Base-by-base conservation (phyloP, 2,329 filamentous ascomycete genomes). In the Aspergillus arachidicola region DNA sequence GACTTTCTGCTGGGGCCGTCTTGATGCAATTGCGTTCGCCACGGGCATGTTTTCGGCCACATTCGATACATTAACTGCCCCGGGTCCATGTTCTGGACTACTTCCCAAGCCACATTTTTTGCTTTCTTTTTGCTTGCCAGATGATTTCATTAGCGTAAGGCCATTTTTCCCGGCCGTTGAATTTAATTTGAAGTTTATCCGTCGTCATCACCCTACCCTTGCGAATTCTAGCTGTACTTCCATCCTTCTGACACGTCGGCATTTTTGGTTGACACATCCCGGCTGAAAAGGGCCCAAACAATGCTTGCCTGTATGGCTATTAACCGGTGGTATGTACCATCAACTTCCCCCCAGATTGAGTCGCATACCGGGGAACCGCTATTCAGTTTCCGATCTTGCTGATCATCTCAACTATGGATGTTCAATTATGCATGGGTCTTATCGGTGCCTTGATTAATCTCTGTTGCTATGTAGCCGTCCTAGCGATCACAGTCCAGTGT, bases 311-410 rank as follows among this genome's bases (percentile, higher is more conserved):
- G 45, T 36, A 55, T 65, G 68, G 67, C 63, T 59, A 69, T 67
- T 72, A 69, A 63, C 67, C 69, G 64, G 64, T 64, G 69, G 68
- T 62, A 71, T 72, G 70, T 69, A 70, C 64, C 64, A 59, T 56
- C 57, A 60, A 58, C 60, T 66, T 54, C 62, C 63, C 71, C 66
- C 66, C 67, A 69, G 66, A 23, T 51, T 45, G 53, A 67, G 56
- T 62, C 57, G 65, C 72, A 74, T 75, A 69, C 71, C 72, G 71
- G 72, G 70, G 73, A 72, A 75, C 66, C 58, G 64, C 45, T 41
- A 19, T 59, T 55, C 64, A 62, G 66, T 60, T 73, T 72, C 72
- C 72, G 69, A 71, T 70, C 69, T 60, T 59, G 60, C 32, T 64
- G 67, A 68, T 71, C 66, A 50, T 58, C 59, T 67, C 64, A 61